Base-by-base conservation (phyloP, 169 alveolate species). In the Plasmodium cynomolgi region DNA sequence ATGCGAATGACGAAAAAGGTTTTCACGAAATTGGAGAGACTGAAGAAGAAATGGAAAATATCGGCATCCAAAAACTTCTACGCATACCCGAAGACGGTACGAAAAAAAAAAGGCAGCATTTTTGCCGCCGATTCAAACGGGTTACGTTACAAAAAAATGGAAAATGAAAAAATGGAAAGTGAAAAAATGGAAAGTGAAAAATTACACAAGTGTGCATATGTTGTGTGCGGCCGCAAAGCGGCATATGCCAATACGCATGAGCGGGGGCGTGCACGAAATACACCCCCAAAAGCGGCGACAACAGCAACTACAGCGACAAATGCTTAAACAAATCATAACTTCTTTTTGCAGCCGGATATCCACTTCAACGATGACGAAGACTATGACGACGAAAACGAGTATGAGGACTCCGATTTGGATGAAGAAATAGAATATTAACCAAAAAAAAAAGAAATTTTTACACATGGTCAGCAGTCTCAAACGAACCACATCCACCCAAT, bases 1-100 rank as follows among this genome's bases (percentile, higher is more conserved):
- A 96, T 96, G 97, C 84, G 97, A 50, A 96, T 95, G 95, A 92
- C 97, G 39, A 96, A 96, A 90, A 96, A 95, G 83, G 95, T 95
- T n/a, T 94, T 96, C 96, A 81, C 92, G 31, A 79, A 97, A 62
- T 80, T 96, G 37, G 97, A 96, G 44, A 95, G 96, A 85, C 95
- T 96, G 58, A 96, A 96, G 81, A 95, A 94, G 31, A 90, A 97
- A 50, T 96, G 97, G 97, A 96, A 96, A 93, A 96, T 96, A 29
- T 93, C 97, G 50, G 94, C 95, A 23, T 75, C 93, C 71, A 84
- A 94, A 20, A 84, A 83, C 68, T 96, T 96, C 86, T 96, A 94
- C 62, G 97, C 97, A 31, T 96, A 96, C 88, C 97, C 97, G 1
- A 96, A 95, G 72, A 82, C 91, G 56, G 97, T 96, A 94, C 62